These are phyloP conservation scores for Croton setiger DNA, from an alignment of 441 rosid genomes.

Conservation along the genomic window DNA sequence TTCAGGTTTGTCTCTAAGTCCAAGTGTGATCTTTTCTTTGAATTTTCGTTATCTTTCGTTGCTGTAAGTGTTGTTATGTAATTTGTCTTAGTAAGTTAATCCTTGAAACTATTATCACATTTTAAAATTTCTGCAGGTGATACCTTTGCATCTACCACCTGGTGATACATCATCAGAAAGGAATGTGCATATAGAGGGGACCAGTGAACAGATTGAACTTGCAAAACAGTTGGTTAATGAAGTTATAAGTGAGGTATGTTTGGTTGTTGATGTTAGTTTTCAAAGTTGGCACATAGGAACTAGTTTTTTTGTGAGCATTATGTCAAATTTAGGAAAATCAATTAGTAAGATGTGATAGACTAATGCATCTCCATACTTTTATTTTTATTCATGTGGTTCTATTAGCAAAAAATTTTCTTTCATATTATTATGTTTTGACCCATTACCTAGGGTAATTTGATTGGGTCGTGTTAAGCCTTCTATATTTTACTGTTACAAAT, in stretches of 20 bases:
- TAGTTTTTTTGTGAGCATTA: slow-evolving; percentile 2
- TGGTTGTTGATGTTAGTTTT: slow-evolving; percentile 31
- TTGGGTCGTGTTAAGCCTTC: neutral
- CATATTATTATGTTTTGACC: neutral
- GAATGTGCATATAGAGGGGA: slow-evolving; percentile 87
- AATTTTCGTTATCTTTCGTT: neutral
- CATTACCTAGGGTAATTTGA: neutral
- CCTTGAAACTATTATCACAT: neutral
- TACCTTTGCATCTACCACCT: slow-evolving; percentile 94
- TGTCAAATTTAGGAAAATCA: neutral
- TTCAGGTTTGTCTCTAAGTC: slow-evolving; percentile 56
- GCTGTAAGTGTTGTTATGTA: neutral
- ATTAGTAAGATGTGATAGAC: neutral
- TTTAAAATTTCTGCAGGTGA: slow-evolving; percentile 47
- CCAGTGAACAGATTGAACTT: slow-evolving; percentile 82
- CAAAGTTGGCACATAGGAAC: slow-evolving; percentile 23
- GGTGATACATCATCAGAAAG: slow-evolving; percentile 80
- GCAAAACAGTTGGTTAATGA: slow-evolving; percentile 92
- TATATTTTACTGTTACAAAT: neutral
- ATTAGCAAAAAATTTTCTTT: neutral
- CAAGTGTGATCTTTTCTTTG: neutral
- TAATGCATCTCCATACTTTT: neutral
- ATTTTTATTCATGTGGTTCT: neutral
- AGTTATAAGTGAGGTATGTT: slow-evolving; percentile 95
- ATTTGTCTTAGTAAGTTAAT: neutral